Percentiles rank a stretch among this genome's conserved stretches.
Conservation (phyloP, 2,329 filamentous ascomycete species). For the Ceratocystis colombiana region DNA sequence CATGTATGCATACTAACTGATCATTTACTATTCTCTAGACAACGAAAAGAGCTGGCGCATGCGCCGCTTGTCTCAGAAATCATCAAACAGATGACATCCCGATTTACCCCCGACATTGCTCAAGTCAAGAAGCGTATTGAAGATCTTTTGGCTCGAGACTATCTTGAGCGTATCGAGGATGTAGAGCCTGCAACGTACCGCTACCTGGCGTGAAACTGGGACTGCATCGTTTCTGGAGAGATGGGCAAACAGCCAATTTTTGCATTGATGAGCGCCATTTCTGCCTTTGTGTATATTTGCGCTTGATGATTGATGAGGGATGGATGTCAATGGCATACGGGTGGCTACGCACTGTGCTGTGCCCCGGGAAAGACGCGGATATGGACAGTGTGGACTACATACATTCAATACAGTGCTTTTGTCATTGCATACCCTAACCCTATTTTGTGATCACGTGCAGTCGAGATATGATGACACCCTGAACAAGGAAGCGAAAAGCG, state of each 20-base stretch:
- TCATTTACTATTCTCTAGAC: constrained; percentile 40
- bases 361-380: not conserved
- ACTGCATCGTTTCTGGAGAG: not conserved
- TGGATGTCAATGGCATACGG: not conserved
- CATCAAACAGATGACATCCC: constrained; percentile 54
- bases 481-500: constrained; percentile 16
- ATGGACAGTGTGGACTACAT: not conserved
- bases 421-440: not conserved
- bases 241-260: not conserved
- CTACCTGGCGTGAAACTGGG: constrained; percentile 52
- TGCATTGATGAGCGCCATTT: too few relatives aligned
- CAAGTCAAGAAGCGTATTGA: constrained; percentile 78
- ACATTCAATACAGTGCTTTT: not conserved
- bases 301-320: not conserved
- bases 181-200: constrained; percentile 55
- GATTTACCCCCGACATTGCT: constrained; percentile 65
- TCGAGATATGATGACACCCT: not conserved
- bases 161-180: constrained; percentile 64
- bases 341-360: not conserved
- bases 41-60: constrained; percentile 62
- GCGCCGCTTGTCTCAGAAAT: constrained; percentile 61
- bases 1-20: constrained; percentile 9
- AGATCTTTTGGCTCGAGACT: constrained; percentile 64
- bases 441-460: not conserved
- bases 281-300: not conserved